Base-by-base conservation (phyloP, 768 basidiomycete species). In the Agaricus sinodeliciosus region DNA sequence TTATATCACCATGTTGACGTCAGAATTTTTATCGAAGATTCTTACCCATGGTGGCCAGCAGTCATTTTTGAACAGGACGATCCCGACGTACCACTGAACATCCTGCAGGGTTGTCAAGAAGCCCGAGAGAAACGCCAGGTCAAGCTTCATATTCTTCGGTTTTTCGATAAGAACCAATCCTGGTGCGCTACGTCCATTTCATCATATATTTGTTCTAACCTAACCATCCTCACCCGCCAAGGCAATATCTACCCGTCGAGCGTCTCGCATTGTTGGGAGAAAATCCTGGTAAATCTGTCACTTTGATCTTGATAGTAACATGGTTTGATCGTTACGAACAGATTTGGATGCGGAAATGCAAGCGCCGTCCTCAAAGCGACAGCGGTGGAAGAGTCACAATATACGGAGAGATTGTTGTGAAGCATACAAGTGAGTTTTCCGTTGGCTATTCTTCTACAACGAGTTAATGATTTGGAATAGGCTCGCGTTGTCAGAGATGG, bases 31-130 rank as follows among this genome's bases (percentile, higher is more conserved):
- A 52, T n/a, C 45, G 25, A 54, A 90, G 90, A 72, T 34, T 78
- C 83, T 0, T 94, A 74, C 60, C 93, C 93, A 1, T 94, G 84
- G 84, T 95, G 87, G 84, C 90, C 93, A 37, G 93, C 85, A 8
- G 81, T 88, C 8, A 77, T 94, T 13, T 84, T 76, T 48, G 81
- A 84, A 22, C 75, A 78, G 8, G 79, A 83, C 37, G 79, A 85
- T 43, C 65, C 71, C 1, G 64, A 63, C 0, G 76, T 92, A n/a
- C 87, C 87, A 34, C 40, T 48, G 19, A 70, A 72, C 27, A 67
- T 77, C 47, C 42, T 63, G 26, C 43, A 59, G 34, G 58, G 54
- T 28, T 62, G 61, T 54, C 65, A 67, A 52, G 60, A 64, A 28
- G 62, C 63, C 27, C 65, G 69, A 51, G 58, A 58, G 57, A 71